Evolutionary conservation across 2,329 filamentous ascomycete genomes (phyloP).

Genomic region (Coniochaeta ligniaria): DNA sequence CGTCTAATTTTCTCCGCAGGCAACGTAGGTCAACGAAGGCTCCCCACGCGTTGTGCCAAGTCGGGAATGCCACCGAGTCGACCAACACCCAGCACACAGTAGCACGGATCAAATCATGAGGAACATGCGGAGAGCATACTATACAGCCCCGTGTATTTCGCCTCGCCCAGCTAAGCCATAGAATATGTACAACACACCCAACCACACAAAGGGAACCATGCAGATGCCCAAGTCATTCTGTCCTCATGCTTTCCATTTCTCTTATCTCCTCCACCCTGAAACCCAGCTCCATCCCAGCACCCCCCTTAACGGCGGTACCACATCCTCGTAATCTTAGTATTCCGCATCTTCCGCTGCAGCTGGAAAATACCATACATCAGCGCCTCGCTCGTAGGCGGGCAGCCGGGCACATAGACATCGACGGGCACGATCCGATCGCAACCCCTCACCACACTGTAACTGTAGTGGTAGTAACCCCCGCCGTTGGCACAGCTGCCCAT

Average conservation of each 20-base stretch:
- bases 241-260: not conserved
- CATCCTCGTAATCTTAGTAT: constrained; percentile 36
- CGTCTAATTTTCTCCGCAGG: too few species aligned
- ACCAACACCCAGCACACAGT: too few species aligned
- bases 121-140: not conserved
- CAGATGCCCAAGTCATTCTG: not conserved
- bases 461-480: constrained; percentile 69
- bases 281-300: not conserved
- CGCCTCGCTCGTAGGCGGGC: constrained; percentile 41
- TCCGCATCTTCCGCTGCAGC: constrained; percentile 62
- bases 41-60: too few species aligned
- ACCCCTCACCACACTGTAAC: constrained; percentile 58
- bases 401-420: constrained; percentile 62
- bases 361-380: constrained; percentile 54
- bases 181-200: not conserved
- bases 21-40: too few species aligned
- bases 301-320: constrained; percentile 40
- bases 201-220: not conserved
- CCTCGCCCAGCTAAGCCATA: not conserved
- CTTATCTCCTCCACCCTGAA: too few species aligned
- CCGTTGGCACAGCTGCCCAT: constrained; percentile 69
- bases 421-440: constrained; percentile 61
- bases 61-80: too few species aligned
- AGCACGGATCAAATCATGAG: too few species aligned
- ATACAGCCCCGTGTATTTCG: not conserved